phyloP scores from a whole-genome alignment of 73 alveolate species.

The Stentor coeruleus region DNA sequence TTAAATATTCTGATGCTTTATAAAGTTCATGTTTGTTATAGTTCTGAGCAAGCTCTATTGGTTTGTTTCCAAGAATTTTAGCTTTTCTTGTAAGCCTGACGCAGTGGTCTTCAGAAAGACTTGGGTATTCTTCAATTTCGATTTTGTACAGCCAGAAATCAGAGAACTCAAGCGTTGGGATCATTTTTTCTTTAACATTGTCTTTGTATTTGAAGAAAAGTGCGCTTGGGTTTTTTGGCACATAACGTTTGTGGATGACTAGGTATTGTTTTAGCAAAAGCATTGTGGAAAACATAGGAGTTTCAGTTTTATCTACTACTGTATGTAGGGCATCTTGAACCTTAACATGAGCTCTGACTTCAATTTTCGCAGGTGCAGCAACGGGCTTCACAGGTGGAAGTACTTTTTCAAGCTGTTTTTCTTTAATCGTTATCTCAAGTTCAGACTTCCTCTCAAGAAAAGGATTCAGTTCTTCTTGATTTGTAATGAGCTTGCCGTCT shows the following conservation, averaged over 20 bases:
- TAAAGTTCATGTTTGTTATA: not conserved
- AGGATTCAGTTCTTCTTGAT: not conserved
- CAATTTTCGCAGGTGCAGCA: not conserved
- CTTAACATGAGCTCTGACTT: not conserved
- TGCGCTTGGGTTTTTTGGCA: not conserved
- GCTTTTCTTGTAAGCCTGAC: not conserved
- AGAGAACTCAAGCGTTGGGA: not conserved
- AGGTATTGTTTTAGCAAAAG: not conserved
- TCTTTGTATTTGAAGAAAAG: not conserved
- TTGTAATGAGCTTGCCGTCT: not conserved
- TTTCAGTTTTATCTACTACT: not conserved
- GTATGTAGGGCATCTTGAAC: not conserved
- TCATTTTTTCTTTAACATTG: not conserved
- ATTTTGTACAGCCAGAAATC: not conserved
- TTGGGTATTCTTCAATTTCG: not conserved
- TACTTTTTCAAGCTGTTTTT: not conserved
- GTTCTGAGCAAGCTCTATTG: not conserved
- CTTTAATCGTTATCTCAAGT: not conserved
- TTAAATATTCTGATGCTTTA: not conserved
- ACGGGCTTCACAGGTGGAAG: not conserved
- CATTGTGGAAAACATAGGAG: not conserved
- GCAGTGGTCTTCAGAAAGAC: not conserved
- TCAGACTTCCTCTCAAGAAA: not conserved
- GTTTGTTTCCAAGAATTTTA: not conserved
- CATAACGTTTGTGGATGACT: not conserved